These are phyloP conservation scores for Amorphotheca resinae DNA, from an alignment of 495 filamentous ascomycete species.

Conservation along the genomic window DNA sequence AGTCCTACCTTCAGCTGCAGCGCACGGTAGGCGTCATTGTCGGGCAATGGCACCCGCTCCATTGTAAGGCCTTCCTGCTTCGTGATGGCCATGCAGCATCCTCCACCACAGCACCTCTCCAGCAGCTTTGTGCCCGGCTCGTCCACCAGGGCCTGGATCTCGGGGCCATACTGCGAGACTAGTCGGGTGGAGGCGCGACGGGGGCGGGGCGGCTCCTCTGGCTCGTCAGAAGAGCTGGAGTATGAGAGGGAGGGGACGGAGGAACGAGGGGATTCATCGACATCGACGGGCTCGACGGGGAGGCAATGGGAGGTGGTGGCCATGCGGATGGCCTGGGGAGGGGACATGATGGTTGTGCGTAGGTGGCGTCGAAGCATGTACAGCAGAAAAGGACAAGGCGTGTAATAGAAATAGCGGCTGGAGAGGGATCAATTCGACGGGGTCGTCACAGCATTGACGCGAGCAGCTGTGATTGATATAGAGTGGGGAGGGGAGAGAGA, in stretches of 20 bases:
- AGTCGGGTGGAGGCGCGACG: conserved; percentile 71
- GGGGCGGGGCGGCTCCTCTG: conserved; percentile 16
- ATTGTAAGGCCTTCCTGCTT: conserved; percentile 40
- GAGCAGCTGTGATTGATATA: too few relatives aligned
- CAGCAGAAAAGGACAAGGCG: too few relatives aligned
- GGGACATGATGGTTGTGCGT: conserved; percentile 14
- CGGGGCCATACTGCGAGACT: conserved; percentile 61
- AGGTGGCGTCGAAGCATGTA: conserved; percentile 9
- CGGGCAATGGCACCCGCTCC: conserved; percentile 51
- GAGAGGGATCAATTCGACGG: neutral
- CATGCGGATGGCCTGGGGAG: conserved; percentile 10
- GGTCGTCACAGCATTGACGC: neutral
- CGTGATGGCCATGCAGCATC: conserved; percentile 67
- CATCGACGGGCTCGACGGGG: conserved; percentile 14
- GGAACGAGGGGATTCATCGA: conserved; percentile 12
- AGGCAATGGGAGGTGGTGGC: conserved; percentile 22
- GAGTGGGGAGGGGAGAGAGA: too few relatives aligned
- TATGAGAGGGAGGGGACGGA: conserved; percentile 18
- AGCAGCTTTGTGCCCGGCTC: conserved; percentile 47
- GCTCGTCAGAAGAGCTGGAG: conserved; percentile 19
- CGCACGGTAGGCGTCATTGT: conserved; percentile 74
- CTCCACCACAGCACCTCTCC: conserved; percentile 80
- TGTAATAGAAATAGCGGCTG: neutral
- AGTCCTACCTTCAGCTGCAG: conserved; percentile 63
- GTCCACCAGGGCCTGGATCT: conserved; percentile 58